Base-by-base conservation (phyloP, 2,329 filamentous ascomycete genomes). In the Paecilomyces fulvus region DNA sequence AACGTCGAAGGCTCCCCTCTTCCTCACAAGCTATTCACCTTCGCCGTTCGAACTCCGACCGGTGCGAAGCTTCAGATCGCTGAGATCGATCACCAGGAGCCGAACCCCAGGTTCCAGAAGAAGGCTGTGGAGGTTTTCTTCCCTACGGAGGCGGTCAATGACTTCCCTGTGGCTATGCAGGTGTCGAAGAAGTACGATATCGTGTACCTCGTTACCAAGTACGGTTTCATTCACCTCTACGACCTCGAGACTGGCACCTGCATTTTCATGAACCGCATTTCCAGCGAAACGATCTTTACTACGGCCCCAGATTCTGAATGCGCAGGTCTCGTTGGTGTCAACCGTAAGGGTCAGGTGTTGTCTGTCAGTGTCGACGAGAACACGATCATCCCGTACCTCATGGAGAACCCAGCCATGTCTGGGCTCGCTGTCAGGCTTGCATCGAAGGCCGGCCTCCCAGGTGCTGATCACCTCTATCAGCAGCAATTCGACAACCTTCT, bases 181-280 rank as follows among this genome's bases (percentile, higher is more conserved):
- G 87, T 99, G 51, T 97, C 94, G 3, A 86, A 90, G 68, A 95
- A 94, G 77, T 99, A 99, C 75, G 92, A 92, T 68, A 86, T 99
- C 70, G 87, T 99, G 68, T 96, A 96, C 76, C 85, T 99, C 67
- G 90, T 99, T 60, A 99, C 94, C 56, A 99, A 99, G 75, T 99
- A 96, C 69, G 94, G 94, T 54, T 99, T 97, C 77, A 97, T 99
- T 67, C 94, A 99, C 76, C 83, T 99, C 23, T 97, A 99, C 77
- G 95, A 99, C 69, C 84, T 99, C 56, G 95, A 99, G 79, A 94
- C 89, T 7, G 95, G 90, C 57, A 89, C 88, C 11, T 95, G 90
- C 72, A 94, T 99, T 71, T 99, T 96, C 83, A 95, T 99, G 91
- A 99, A 99, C 81, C 88, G 95, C 66, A 99, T 99, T 68, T 99